These are phyloP conservation scores for Polychytrium aggregatum DNA, from an alignment of 192 early-diverging fungal species.

Conservation along the genomic window DNA sequence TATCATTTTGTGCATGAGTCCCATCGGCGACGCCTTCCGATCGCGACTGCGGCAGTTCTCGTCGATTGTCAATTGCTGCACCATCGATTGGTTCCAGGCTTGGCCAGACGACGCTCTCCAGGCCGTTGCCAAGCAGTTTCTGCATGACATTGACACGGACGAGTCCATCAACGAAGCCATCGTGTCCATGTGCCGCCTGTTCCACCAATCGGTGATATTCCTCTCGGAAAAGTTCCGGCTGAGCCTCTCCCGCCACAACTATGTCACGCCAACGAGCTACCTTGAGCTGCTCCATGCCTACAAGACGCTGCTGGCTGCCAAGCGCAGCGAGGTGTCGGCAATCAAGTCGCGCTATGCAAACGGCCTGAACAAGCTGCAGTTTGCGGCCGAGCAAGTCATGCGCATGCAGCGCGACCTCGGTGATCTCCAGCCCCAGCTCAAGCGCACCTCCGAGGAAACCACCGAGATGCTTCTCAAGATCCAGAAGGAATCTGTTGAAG, in stretches of 20 bases:
- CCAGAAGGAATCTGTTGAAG: conserved; percentile 48
- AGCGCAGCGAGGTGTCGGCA: conserved; percentile 35
- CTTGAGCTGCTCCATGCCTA: conserved; percentile 42
- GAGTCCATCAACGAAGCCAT: conserved; percentile 17
- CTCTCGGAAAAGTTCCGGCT: conserved; percentile 37
- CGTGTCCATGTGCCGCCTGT: conserved; percentile 41
- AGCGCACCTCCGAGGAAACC: conserved; percentile 51
- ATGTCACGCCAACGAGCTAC: conserved; percentile 51
- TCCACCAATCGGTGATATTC: conserved; percentile 40
- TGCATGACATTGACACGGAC: conserved; percentile 35
- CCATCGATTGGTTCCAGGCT: conserved; percentile 57
- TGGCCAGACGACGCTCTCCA: conserved; percentile 56
- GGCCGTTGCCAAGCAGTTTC: conserved; percentile 47
- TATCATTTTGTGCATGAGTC: conserved; percentile 52
- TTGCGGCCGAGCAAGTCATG: conserved; percentile 46
- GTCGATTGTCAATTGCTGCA: conserved; percentile 52
- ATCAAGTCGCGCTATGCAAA: conserved; percentile 39
- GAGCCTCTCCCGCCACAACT: conserved; percentile 42
- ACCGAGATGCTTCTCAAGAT: conserved; percentile 46
- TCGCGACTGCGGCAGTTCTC: conserved; percentile 47
- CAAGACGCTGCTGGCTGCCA: conserved; percentile 32
- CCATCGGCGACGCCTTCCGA: conserved; percentile 52
- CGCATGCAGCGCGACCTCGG: conserved; percentile 46
- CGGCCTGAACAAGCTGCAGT: conserved; percentile 45
- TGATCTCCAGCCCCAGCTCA: conserved; percentile 44